Conservation (phyloP, 1,284 basidiomycete genomes). For the Ceratobasidium sp. region DNA sequence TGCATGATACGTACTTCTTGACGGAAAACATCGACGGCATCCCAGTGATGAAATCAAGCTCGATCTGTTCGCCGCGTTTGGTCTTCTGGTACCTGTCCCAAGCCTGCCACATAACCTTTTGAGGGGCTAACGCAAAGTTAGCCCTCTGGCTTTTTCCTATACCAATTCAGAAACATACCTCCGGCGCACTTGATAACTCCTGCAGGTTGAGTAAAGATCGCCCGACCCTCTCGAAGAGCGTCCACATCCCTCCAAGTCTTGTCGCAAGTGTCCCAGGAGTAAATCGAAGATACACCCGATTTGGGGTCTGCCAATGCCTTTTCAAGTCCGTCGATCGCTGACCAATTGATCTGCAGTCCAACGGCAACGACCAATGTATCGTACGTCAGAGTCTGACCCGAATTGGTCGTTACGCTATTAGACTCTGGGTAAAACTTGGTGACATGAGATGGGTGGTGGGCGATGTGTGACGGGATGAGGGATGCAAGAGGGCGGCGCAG, state of each 20-base stretch:
- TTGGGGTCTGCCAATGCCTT: conserved; percentile 77
- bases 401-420: conserved; percentile 74
- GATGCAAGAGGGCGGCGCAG: conserved; percentile 71
- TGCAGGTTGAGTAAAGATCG: conserved; percentile 96
- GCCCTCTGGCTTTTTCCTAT: not conserved
- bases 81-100: conserved; percentile 76
- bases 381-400: conserved; percentile 78
- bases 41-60: conserved; percentile 89
- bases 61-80: conserved; percentile 63
- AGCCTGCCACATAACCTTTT: conserved; percentile 97
- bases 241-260: conserved; percentile 86
- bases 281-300: conserved; percentile 92
- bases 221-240: conserved; percentile 75
- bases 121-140: conserved; percentile 64
- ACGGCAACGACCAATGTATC: conserved; percentile 89
- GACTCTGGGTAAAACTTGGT: conserved; percentile 75
- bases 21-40: conserved; percentile 90
- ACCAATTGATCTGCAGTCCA: conserved; percentile 87
- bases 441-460: conserved; percentile 78
- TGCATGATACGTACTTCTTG: conserved; percentile 44
- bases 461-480: conserved; percentile 76
- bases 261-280: conserved; percentile 86
- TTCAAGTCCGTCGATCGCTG: conserved; percentile 76
- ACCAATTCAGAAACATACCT: conserved; percentile 43
- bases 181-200: conserved; percentile 96